These are phyloP conservation scores for Daedaleopsis sinensis DNA, from an alignment of 768 basidiomycete species.

Conservation along the genomic window DNA sequence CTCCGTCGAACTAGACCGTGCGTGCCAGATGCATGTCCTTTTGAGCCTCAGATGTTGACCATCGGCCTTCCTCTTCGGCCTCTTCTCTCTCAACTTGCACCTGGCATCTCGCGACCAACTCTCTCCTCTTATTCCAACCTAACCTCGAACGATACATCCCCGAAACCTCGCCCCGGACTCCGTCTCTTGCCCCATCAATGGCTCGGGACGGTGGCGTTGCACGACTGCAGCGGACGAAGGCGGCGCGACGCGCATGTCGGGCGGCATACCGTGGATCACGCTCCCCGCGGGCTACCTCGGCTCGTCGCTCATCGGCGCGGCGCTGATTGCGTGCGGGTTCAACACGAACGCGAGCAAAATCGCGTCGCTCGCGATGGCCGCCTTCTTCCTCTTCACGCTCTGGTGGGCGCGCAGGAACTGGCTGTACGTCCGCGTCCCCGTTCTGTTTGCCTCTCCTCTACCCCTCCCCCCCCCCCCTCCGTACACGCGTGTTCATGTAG, in stretches of 20 bases:
- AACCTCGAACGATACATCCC: no score
- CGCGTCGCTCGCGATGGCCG: constrained; percentile 77
- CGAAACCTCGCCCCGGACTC: no score
- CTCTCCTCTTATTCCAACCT: no score
- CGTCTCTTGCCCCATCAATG: no score
- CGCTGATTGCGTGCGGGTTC: constrained; percentile 86
- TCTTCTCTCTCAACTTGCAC: no score
- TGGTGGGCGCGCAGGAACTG: constrained; percentile 85
- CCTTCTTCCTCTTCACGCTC: constrained; percentile 84
- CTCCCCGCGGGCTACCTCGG: constrained; percentile 88
- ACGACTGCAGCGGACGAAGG: constrained; percentile 75
- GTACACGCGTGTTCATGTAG: no score
- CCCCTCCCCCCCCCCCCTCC: neutral
- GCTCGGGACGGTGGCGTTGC: neutral
- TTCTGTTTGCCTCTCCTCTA: neutral
- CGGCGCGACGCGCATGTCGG: constrained; percentile 84
- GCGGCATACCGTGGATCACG: constrained; percentile 80
- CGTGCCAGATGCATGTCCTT: constrained; percentile 32
- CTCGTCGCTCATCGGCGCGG: constrained; percentile 84
- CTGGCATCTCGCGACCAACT: no score
- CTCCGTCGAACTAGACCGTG: constrained; percentile 86
- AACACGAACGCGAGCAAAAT: constrained; percentile 88
- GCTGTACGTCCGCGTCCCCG: no score
- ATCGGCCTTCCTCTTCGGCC: no score
- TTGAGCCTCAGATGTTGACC: neutral